Base-by-base conservation (phyloP, 768 basidiomycete genomes). In the Pulveroboletus frians region DNA sequence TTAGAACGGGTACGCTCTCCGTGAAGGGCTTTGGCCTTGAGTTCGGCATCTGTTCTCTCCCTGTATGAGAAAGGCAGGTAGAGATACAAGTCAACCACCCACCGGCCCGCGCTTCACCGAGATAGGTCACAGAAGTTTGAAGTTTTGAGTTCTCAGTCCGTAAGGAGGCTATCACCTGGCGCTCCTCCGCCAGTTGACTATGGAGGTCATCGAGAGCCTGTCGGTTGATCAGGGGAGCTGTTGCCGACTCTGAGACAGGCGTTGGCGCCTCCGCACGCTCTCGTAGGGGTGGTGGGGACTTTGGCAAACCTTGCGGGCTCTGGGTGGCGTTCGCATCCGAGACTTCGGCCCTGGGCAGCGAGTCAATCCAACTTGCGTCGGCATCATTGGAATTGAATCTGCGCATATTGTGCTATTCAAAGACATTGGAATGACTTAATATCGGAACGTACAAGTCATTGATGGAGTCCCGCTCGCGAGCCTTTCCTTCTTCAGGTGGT, bases 381-480 rank as follows among this genome's bases (percentile, higher is more conserved):
- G 57, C 29, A 37, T 72, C 74, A 49, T 71, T 73, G 51, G 75
- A 72, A 9, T 67, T 53, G 60, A 81, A 84, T 53, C 75, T 76
- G 41, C 17, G 5, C 66, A 52, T 50, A 32, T n/a, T 31, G 40
- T 39, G 54, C 54, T 45, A 30, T 53, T 48, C 18, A 51, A 45
- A 26, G 35, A 44, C 15, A 7, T 20, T 14, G 5, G 23, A 49
- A 39, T 14, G 29, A 5, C 35, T 41, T 17, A 9, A 23, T 29
- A 23, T 0, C 10, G 30, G 7, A 53, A 78, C 86, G 60, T 76
- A 87, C 86, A 88, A 66, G 68, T 84, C 83, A 56, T 73, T 75
- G 45, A 83, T 64, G 58, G n/a, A n/a, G n/a, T 83, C 79, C 53
- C 68, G 74, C 58, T 64, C 59, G 45, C 38, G 57, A 26, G 23